Evolutionary conservation across 306 rosid genomes (phyloP).

Genomic region (Rosa persica): DNA sequence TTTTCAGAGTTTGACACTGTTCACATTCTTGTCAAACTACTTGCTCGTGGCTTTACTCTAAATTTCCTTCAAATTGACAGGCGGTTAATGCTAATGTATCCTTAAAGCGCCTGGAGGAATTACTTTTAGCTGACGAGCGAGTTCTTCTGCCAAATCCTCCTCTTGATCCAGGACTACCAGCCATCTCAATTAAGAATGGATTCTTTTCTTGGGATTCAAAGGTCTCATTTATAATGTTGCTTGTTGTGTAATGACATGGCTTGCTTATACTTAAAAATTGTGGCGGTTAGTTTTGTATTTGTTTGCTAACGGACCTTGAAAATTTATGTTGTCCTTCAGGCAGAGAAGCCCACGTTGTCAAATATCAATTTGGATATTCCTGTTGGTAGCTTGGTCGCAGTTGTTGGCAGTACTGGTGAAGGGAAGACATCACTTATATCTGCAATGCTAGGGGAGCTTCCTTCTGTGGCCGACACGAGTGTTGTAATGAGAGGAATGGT

Average conservation of each 20-base stretch:
- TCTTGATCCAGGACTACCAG: constrained; percentile 68
- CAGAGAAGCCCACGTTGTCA: constrained; percentile 43
- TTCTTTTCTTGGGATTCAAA: constrained; percentile 85
- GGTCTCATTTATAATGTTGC: constrained; percentile 38
- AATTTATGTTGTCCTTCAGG: constrained; percentile 24
- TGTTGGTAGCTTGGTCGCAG: constrained; percentile 58
- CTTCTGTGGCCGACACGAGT: constrained; percentile 39
- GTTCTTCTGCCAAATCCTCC: constrained; percentile 87
- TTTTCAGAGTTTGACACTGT: background rate
- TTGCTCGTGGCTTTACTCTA: constrained; percentile 14
- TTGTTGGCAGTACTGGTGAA: constrained; percentile 63
- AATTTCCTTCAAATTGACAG: constrained; percentile 42
- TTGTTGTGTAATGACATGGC: constrained; percentile 1
- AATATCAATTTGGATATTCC: constrained; percentile 51
- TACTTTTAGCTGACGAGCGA: constrained; percentile 83
- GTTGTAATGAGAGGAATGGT: constrained; percentile 47
- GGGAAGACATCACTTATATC: constrained; percentile 59
- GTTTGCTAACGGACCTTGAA: constrained; percentile 2
- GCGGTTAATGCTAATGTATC: constrained; percentile 95
- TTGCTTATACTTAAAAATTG: background rate
- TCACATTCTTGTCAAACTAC: constrained; percentile 7
- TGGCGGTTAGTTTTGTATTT: background rate
- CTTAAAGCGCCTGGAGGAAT: constrained; percentile 79
- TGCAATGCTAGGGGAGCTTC: constrained; percentile 62
- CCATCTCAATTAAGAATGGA: constrained; percentile 83